phyloP scores from a whole-genome alignment of 2,329 filamentous ascomycete species.

The Penicillium palitans region DNA sequence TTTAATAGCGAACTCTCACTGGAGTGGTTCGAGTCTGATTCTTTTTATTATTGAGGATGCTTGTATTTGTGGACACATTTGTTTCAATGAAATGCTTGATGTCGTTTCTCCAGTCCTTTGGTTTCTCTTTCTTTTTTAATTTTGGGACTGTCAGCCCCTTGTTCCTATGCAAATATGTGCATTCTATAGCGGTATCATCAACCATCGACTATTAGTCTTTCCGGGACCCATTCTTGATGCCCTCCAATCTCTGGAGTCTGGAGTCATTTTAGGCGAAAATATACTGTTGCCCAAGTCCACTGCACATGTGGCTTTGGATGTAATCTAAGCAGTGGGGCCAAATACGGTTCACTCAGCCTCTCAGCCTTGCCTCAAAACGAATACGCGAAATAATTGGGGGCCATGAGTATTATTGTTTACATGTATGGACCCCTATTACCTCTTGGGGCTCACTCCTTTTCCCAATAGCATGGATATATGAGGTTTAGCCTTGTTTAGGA shows the following conservation, averaged over 20 bases:
- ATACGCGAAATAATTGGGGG: not conserved
- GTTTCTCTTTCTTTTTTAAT: not conserved
- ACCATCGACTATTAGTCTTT: no score
- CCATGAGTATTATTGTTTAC: not conserved
- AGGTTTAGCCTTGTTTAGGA: not conserved
- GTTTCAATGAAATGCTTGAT: not conserved
- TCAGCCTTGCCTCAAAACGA: not conserved
- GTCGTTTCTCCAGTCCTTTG: not conserved
- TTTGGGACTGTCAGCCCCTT: not conserved
- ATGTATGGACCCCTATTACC: not conserved
- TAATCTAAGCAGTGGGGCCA: not conserved
- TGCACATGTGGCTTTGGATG: conserved; percentile 1
- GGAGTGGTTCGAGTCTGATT: conserved; percentile 17
- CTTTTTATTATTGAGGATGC: not conserved
- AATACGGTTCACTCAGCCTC: not conserved
- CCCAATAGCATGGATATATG: not conserved
- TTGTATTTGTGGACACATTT: not conserved
- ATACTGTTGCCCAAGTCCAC: not conserved
- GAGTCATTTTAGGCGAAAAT: not conserved
- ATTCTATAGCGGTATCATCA: not conserved
- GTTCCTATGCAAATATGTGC: not conserved
- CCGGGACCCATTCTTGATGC: no score
- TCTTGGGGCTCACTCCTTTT: not conserved
- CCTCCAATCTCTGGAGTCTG: not conserved
- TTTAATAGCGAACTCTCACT: conserved; percentile 26